Evolutionary conservation across 1,139 yeast species (phyloP), one percentile per base, ranked within the genome.

Genomic region (Suhomyces guaymorum): DNA sequence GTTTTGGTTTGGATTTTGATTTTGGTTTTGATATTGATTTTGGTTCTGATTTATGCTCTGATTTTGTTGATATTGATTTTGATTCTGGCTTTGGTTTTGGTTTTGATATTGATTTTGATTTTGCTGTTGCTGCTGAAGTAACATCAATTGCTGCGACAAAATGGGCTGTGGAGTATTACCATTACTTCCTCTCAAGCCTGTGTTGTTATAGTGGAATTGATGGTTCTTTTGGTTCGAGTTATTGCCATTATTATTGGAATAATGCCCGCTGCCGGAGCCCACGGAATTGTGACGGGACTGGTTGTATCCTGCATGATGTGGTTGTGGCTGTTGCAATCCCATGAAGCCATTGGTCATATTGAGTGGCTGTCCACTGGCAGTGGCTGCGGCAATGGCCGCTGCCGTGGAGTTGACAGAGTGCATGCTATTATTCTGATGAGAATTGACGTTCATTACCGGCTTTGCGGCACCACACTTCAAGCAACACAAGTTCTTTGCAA

Each of bases 401-500:
- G 75, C 75, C 0, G 75, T 66, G n/a, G 71, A 59, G 41, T 68
- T 69, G 11, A 70, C 70, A 5, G 66, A 57, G 42, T 61, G 71
- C 23, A 63, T 50, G 16, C 48, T 44, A 33, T 37, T 44, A 28
- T 35, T 37, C 32, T 47, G 38, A 28, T 48, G 50, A 26, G 52
- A 48, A 34, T 52, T 51, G 20, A 59, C 50, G 5, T 72, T 63
- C 29, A 71, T 65, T 12, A 70, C 62, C 4, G 80, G 80, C 46
- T 92, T 78, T 26, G 88, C 78, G 1, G 86, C 84, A 3, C 96
- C 95, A 63, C 97, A 89, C 55, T 90, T 82, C 54, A 89, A 69
- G 56, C 97, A 89, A 42, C 81, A 80, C 42, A 86, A 69, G 57
- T 90, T 90, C 53, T 90, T 89, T 6, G 97, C 97, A 71, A 90